Conservation (phyloP, 106 monocot genomes). For the Vanilla planifolia region DNA sequence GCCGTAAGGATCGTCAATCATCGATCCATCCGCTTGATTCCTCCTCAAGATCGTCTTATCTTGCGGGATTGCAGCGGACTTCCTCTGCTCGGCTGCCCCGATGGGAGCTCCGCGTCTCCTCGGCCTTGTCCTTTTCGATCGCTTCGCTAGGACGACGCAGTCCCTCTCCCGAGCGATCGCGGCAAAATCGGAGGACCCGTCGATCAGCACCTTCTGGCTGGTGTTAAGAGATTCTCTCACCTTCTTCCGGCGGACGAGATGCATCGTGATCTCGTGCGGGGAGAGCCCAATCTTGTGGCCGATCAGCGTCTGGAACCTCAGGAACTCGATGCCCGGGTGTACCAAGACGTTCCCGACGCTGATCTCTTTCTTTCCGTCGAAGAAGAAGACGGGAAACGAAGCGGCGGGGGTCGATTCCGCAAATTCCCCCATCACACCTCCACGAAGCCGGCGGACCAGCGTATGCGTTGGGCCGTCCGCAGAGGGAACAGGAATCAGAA, state of each 20-base stretch:
- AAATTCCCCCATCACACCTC: conserved; percentile 9
- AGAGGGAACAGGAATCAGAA: too few relatives aligned
- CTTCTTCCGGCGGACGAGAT: conserved; percentile 32
- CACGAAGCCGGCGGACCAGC: too few relatives aligned
- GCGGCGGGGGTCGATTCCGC: conserved; percentile 6
- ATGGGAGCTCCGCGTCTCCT: conserved; percentile 5
- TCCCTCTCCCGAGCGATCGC: conserved; percentile 31
- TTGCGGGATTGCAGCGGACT: conserved; percentile 8
- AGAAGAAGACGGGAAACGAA: conserved; percentile 41
- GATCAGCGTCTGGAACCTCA: conserved; percentile 30
- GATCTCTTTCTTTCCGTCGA: conserved; percentile 34
- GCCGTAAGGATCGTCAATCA: background rate
- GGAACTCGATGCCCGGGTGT: conserved; percentile 8
- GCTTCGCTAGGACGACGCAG: conserved; percentile 29
- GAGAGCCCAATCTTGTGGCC: conserved; percentile 25
- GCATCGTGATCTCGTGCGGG: conserved; percentile 37
- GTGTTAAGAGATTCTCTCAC: conserved; percentile 21
- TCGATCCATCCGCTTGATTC: conserved; percentile 5
- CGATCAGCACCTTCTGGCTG: conserved; percentile 28
- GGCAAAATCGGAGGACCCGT: conserved; percentile 32
- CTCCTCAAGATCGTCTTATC: conserved; percentile 41
- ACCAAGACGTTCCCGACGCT: conserved; percentile 31
- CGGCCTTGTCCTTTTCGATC: conserved; percentile 13
- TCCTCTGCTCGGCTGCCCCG: background rate
- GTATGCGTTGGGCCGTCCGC: too few relatives aligned